Evolutionary conservation across 495 filamentous ascomycete genomes (phyloP).

Genomic region (Neurospora terricola): DNA sequence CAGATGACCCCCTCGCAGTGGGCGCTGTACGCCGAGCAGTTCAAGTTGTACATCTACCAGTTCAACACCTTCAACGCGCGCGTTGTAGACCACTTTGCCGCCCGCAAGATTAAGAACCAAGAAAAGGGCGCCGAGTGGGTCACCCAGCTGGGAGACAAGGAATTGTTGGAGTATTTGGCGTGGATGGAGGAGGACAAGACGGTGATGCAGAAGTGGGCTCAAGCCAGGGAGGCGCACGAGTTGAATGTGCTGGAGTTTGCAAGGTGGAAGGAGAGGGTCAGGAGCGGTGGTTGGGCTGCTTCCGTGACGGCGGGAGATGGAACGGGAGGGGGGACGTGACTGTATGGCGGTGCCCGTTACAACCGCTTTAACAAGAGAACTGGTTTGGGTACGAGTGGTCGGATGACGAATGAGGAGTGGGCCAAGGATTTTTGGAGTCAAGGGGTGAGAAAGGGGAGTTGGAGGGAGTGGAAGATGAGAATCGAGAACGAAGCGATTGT

Average conservation of each 20-base stretch:
- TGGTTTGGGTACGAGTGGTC: background rate
- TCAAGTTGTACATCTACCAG: constrained; percentile 57
- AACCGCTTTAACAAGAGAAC: background rate
- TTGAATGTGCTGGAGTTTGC: constrained; percentile 50
- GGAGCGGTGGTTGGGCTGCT: background rate
- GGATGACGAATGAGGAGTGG: background rate
- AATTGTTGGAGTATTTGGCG: constrained; percentile 43
- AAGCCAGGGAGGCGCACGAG: constrained; percentile 54
- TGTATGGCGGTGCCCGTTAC: background rate
- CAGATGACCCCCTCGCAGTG: constrained; percentile 39
- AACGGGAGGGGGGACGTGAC: background rate
- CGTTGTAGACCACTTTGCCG: constrained; percentile 58
- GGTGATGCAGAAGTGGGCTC: constrained; percentile 55
- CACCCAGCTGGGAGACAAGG: constrained; percentile 39
- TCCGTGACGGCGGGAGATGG: constrained; percentile 21
- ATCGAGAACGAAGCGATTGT: background rate
- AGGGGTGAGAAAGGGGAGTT: background rate
- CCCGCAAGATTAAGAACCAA: constrained; percentile 46
- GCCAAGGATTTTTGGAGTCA: background rate
- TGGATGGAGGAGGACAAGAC: constrained; percentile 54
- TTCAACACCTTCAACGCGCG: constrained; percentile 57
- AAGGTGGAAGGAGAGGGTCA: constrained; percentile 42
- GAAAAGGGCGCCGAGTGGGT: constrained; percentile 41
- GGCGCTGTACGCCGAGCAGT: constrained; percentile 49
- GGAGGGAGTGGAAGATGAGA: background rate